Evolutionary conservation across 306 rosid species (phyloP), one percentile per base, ranked within the genome.

Genomic region (Medicago lupulina): DNA sequence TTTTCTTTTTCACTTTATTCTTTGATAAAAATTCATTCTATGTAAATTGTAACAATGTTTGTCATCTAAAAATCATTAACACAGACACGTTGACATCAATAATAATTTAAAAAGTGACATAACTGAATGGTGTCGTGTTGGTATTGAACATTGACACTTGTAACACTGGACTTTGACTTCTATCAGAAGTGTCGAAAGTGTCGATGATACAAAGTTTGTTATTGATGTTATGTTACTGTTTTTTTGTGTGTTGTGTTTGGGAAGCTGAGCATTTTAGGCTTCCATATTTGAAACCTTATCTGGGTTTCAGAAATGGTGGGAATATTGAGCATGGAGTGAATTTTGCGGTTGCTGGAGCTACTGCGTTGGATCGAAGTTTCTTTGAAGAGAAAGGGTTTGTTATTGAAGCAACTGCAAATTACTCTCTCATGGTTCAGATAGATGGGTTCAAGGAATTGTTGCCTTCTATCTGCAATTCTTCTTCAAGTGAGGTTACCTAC

Each of bases 311-410:
- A 51, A 72, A 47, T 17, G 76, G 71, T 2, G 34, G 18, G 64
- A 65, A 28, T 46, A 5, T 72, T 8, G 18, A 62, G 11, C 50
- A 76, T 25, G 96, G 91, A 3, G 63, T 82, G 67, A 90, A 90
- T 76, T 90, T 87, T 19, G 96, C 89, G 3, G 87, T 88, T 14
- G 76, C 65, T 5, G 96, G 96, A 76, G 89, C 91, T 14, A 83
- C 96, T 0, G 92, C 89, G 8, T 76, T 88, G 73, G 82, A 70
- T 21, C 50, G 50, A 0, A 21, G 40, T 21, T 83, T 81, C 85
- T 86, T 85, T 62, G 77, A 65, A 55, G 76, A 82, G 14, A 83
- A 59, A 63, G 88, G 89, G 44, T 69, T 70, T 36, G 3, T 11
- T 38, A 76, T 81, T 38, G 59, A 23, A 1, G 51, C 8, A 0